phyloP scores from a whole-genome alignment of 805 yeast genomes.

The Schizosaccharomyces japonicus region DNA sequence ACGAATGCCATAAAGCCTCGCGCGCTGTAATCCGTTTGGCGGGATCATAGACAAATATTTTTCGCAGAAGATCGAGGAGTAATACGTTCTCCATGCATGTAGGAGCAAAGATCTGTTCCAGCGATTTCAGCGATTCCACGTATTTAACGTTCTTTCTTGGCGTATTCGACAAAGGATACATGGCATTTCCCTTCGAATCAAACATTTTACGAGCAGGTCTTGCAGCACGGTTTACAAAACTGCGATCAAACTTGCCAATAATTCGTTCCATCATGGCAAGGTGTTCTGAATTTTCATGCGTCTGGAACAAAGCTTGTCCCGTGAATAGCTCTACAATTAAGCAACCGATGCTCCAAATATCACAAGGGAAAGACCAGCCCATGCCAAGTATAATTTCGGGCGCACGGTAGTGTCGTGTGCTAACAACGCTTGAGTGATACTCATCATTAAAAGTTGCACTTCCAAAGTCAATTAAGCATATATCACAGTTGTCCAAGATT shows the following conservation, averaged over 20 bases:
- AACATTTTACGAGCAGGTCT: conserved; percentile 14
- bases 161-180: conserved; percentile 19
- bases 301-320: conserved; percentile 84
- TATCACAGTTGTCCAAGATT: conserved; percentile 50
- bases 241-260: conserved; percentile 23
- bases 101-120: conserved; percentile 13
- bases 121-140: conserved; percentile 18
- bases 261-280: conserved; percentile 82
- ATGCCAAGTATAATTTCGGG: conserved; percentile 83
- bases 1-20: conserved; percentile 58
- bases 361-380: conserved; percentile 97
- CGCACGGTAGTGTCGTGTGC: conserved; percentile 90
- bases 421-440: conserved; percentile 73
- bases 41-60: conserved; percentile 51
- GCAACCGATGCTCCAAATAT: conserved; percentile 91
- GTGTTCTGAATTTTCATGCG: conserved; percentile 87
- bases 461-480: conserved; percentile 91
- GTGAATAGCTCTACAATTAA: conserved; percentile 72
- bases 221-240: conserved; percentile 12
- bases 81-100: conserved; percentile 3
- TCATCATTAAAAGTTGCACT: conserved; percentile 85
- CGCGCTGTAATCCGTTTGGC: conserved; percentile 45
- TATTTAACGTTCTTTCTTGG: conserved; percentile 16
- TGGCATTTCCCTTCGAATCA: conserved; percentile 13
- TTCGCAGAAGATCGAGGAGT: conserved; percentile 44